Evolutionary conservation across 2,329 filamentous ascomycete genomes (phyloP).

Genomic region (Cladosporium velox): DNA sequence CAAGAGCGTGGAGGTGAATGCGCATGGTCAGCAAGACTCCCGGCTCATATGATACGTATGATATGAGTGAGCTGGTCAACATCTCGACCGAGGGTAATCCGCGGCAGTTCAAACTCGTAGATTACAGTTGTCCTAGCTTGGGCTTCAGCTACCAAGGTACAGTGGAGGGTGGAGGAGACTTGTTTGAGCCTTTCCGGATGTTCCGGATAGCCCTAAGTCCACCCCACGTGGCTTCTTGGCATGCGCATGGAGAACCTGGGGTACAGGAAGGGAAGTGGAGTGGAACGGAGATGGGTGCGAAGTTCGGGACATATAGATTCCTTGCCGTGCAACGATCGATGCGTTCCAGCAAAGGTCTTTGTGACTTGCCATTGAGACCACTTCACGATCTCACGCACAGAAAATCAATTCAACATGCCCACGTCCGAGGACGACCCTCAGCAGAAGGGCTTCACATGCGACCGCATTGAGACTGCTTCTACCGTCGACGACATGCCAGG

Average conservation of each 20-base stretch:
- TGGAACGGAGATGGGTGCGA: neutral
- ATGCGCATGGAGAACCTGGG: neutral
- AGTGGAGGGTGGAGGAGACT: neutral
- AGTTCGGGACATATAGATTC: neutral
- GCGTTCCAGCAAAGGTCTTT: neutral
- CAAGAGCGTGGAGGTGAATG: neutral
- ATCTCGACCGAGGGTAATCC: neutral
- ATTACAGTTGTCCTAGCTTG: neutral
- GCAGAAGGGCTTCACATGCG: slow-evolving; percentile 2
- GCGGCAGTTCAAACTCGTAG: neutral
- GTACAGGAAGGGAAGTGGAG: neutral
- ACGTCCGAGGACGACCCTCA: neutral
- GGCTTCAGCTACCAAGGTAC: neutral
- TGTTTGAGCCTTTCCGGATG: neutral
- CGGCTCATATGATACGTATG: neutral
- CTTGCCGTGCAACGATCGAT: neutral
- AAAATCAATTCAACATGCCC: neutral
- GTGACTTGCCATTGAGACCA: neutral
- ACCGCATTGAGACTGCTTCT: neutral
- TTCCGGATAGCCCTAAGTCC: slow-evolving; percentile 1
- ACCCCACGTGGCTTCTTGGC: neutral
- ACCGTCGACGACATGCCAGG: neutral
- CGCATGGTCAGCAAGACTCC: neutral
- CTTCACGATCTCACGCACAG: neutral
- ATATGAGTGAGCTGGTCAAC: neutral